Base-by-base conservation (phyloP, 129 eudicot species). In the Artemisia tridentata region DNA sequence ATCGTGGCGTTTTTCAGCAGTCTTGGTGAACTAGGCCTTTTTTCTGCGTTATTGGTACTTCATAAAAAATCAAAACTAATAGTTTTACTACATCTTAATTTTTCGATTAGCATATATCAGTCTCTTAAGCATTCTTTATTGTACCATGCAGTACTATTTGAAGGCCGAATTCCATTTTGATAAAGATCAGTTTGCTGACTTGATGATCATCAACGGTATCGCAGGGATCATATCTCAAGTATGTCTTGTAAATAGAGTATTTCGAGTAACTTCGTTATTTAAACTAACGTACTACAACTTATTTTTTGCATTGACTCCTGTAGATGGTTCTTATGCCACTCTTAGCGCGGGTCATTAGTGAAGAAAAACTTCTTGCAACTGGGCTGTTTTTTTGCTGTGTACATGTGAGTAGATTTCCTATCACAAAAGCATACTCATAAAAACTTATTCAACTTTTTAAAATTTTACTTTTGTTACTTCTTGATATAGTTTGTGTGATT, bases 221-320 rank as follows among this genome's bases (percentile, higher is more conserved):
- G 96, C 86, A 34, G 96, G 96, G 71, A 81, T 82, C 67, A 74
- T 86, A 75, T 91, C 97, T 63, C 97, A 91, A 86, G 97, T 91
- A 73, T 25, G 73, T 58, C 21, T 66, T 66, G 11, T 56, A 61
- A 16, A 18, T 62, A 43, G 18, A 63, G 5, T 56, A 13, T 71
- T 54, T 48, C 7, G 0, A 11, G 21, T 63, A 11, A 38, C 49
- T 3, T 29, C 3, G 31, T 18, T 57, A 51, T 29, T 18, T 57
- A 51, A 41, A 16, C 60, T 45, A 23, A 29, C 4, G 29, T 46
- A 7, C 6, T 63, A 41, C 43, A 69, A 12, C 29, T 65, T 5
- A 23, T 46, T 55, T 76, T 61, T 46, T 48, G 38, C 21, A 34
- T 25, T 15, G 11, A 56, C 58, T 71, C 12, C 61, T 77, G 72